phyloP scores from a whole-genome alignment of 164 flowering plant species.

The Hamamelis virginiana region DNA sequence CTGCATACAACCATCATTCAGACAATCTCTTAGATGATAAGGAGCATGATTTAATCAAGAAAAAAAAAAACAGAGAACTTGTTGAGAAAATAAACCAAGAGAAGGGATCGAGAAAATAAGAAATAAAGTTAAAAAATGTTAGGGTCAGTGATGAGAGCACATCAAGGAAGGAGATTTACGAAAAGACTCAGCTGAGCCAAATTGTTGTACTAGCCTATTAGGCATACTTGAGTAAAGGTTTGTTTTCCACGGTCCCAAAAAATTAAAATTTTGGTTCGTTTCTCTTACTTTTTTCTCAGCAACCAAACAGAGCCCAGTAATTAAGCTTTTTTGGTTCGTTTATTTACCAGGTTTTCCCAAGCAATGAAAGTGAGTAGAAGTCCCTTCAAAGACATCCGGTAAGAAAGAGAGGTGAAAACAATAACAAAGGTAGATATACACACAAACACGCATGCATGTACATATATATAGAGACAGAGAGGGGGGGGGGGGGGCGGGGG shows the following conservation, averaged over 20 bases:
- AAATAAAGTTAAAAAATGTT: too few relatives aligned
- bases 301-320: background rate
- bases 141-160: too few relatives aligned
- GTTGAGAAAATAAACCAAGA: too few relatives aligned
- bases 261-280: too few relatives aligned
- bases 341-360: too few relatives aligned
- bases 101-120: too few relatives aligned
- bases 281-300: background rate
- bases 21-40: background rate
- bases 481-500: background rate
- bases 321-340: too few relatives aligned
- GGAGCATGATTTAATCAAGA: background rate
- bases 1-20: conserved; percentile 37
- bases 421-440: background rate
- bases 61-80: background rate
- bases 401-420: background rate
- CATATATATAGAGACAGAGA: conserved; percentile 1
- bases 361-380: too few relatives aligned
- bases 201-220: background rate
- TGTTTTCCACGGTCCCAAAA: background rate
- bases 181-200: background rate
- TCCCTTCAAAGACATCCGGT: too few relatives aligned
- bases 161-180: too few relatives aligned
- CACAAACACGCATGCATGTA: background rate
- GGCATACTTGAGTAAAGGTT: background rate